Evolutionary conservation across 2,329 filamentous ascomycete genomes (phyloP).

Genomic region (Thermoascus crustaceus): DNA sequence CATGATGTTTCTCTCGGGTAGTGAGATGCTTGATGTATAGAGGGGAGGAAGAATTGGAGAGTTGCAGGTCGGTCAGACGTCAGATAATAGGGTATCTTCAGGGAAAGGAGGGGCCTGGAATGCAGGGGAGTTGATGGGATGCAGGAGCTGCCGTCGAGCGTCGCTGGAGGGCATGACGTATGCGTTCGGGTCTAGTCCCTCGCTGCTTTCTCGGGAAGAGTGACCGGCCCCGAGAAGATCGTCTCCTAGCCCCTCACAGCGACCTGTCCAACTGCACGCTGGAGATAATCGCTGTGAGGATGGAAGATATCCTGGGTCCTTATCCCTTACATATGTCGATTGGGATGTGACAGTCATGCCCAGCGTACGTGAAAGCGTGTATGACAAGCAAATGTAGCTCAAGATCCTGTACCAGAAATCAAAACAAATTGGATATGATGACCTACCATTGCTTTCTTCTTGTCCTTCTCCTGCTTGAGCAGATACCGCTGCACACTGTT

Average conservation of each 20-base stretch:
- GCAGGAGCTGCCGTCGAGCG: no score
- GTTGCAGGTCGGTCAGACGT: background rate
- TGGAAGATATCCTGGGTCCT: no score
- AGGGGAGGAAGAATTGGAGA: background rate
- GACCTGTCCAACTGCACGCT: no score
- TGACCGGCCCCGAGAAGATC: background rate
- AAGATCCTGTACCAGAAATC: no score
- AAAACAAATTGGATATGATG: no score
- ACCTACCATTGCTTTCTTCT: constrained; percentile 52
- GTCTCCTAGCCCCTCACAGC: background rate
- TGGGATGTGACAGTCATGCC: no score
- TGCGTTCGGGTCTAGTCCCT: background rate
- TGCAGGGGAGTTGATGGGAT: no score
- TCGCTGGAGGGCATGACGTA: constrained; percentile 1
- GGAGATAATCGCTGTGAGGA: no score
- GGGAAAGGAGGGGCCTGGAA: background rate
- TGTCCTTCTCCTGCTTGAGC: constrained; percentile 56
- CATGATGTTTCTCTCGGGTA: constrained; percentile 8
- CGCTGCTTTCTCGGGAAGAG: background rate
- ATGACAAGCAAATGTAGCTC: no score
- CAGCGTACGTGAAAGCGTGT: no score
- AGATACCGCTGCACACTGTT: constrained; percentile 64
- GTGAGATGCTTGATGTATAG: background rate
- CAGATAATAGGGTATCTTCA: background rate
- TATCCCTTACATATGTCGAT: no score